Base-by-base conservation (phyloP, 2,329 filamentous ascomycete genomes). In the Sclerotinia glacialis region DNA sequence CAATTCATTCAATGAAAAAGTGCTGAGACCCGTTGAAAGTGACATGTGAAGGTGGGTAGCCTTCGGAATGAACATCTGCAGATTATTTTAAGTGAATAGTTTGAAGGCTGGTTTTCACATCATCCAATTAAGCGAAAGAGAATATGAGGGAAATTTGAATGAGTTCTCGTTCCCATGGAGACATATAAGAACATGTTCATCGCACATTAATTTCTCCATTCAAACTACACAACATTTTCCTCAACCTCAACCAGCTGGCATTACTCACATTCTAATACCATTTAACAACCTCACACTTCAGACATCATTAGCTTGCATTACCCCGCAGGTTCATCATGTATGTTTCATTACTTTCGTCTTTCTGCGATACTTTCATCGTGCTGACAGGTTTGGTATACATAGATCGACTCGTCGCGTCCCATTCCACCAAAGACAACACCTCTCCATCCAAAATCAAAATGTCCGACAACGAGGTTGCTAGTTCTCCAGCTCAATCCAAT, bases 291-390 rank as follows among this genome's bases (percentile, higher is more conserved):
- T 52, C 31, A 37, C 31, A 7, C 16, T 37, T 5, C 21, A 31
- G 42, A 52, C n/a, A 37, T 62, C 31, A 52, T 53, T 53, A 18
- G 6, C 59, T 62, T 62, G 59, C 46, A 62, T 62, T 14, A n/a
- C n/a, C 28, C 40, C n/a, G 59, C 59, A 53, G 16, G 18, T 31
- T 28, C 47, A 42, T 53, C 60, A 28, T 42, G 60, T 63, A 53
- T 14, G 60, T 63, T 31, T 53, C 58, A 37, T 49, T 49, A 21
- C 21, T 60, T 49, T 37, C n/a, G 37, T 37, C 28, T 16, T 49
- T 49, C 11, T 60, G 58, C n/a, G 44, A 60, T 14, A 49, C 28
- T 21, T 37, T 37, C 5, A 49, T 47, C 28, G 58, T 60, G 28
- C 58, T 60, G 28, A 60, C 58, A 26, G 21, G 21, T 60, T 14